These are phyloP conservation scores for Diaporthe amygdali DNA, from an alignment of 2,329 filamentous ascomycete species.

Conservation along the genomic window DNA sequence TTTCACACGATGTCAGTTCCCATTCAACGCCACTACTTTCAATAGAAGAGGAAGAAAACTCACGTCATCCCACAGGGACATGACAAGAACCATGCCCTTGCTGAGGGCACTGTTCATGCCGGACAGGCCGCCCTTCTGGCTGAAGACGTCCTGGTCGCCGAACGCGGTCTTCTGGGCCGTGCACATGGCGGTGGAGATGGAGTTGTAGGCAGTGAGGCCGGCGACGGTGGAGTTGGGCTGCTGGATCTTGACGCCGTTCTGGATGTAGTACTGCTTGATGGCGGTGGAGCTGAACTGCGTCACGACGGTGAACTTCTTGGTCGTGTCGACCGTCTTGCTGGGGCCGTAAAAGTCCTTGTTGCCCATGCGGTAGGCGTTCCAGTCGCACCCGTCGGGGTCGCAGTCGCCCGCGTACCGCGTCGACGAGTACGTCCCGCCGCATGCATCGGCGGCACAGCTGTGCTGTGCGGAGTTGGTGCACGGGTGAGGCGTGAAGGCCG, in stretches of 20 bases:
- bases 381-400: slow-evolving; percentile 70
- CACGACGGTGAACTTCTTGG: slow-evolving; percentile 62
- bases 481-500: slow-evolving; percentile 63
- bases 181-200: slow-evolving; percentile 61
- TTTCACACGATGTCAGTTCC: neutral
- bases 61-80: slow-evolving; percentile 65
- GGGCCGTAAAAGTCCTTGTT: slow-evolving; percentile 65
- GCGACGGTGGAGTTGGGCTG: slow-evolving; percentile 45
- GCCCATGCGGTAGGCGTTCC: slow-evolving; percentile 69
- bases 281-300: slow-evolving; percentile 64
- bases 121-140: slow-evolving; percentile 56
- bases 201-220: slow-evolving; percentile 35
- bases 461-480: slow-evolving; percentile 51
- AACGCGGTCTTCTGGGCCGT: slow-evolving; percentile 58
- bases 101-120: slow-evolving; percentile 57
- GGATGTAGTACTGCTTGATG: slow-evolving; percentile 66
- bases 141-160: slow-evolving; percentile 56
- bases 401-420: slow-evolving; percentile 63
- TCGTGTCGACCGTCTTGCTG: slow-evolving; percentile 62
- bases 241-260: slow-evolving; percentile 60
- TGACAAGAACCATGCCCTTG: slow-evolving; percentile 65
- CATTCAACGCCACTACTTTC: neutral
- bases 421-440: slow-evolving; percentile 53
- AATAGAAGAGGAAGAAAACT: neutral
- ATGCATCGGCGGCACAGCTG: slow-evolving; percentile 47